Evolutionary conservation across 2,329 filamentous ascomycete genomes (phyloP).

Genomic region (Stylonectria norvegica): DNA sequence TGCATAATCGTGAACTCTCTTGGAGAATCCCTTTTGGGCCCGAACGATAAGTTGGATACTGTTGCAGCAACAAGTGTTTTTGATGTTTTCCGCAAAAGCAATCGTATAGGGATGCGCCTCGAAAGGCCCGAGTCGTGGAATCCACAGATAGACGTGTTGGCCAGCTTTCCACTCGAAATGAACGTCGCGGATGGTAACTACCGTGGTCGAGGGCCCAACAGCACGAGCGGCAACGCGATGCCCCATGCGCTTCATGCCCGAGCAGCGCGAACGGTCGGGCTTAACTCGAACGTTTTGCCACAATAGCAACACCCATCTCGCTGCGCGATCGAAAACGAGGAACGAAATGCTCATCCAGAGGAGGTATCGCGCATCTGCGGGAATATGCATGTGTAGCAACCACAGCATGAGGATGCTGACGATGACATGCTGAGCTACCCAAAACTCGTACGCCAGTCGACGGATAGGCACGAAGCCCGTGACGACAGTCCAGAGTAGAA

Average conservation of each 20-base stretch:
- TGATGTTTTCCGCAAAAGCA: slow-evolving; percentile 50
- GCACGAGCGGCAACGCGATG: slow-evolving; percentile 49
- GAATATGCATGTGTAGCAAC: slow-evolving; percentile 62
- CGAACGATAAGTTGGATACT: slow-evolving; percentile 58
- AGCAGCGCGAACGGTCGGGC: slow-evolving; percentile 40
- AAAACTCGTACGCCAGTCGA: slow-evolving; percentile 65
- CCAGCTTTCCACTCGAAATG: slow-evolving; percentile 58
- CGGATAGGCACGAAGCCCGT: slow-evolving; percentile 62
- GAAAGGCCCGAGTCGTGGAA: slow-evolving; percentile 50
- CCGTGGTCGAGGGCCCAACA: slow-evolving; percentile 50
- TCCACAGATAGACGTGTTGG: slow-evolving; percentile 60
- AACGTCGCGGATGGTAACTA: slow-evolving; percentile 57
- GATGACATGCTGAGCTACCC: slow-evolving; percentile 64
- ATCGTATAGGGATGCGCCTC: slow-evolving; percentile 62
- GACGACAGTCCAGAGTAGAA: slow-evolving; percentile 63
- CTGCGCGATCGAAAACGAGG: slow-evolving; percentile 59
- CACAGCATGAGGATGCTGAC: slow-evolving; percentile 61
- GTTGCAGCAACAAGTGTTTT: slow-evolving; percentile 53
- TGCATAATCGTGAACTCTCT: slow-evolving; percentile 48
- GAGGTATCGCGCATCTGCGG: slow-evolving; percentile 55
- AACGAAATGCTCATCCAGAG: slow-evolving; percentile 64
- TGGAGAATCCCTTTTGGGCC: slow-evolving; percentile 55
- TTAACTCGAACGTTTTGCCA: slow-evolving; percentile 52
- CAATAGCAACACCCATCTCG: slow-evolving; percentile 45
- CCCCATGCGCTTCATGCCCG: slow-evolving; percentile 48